Evolutionary conservation across 495 filamentous ascomycete genomes (phyloP), one percentile per base, ranked within the genome.

Genomic region (Xylaria acuta): DNA sequence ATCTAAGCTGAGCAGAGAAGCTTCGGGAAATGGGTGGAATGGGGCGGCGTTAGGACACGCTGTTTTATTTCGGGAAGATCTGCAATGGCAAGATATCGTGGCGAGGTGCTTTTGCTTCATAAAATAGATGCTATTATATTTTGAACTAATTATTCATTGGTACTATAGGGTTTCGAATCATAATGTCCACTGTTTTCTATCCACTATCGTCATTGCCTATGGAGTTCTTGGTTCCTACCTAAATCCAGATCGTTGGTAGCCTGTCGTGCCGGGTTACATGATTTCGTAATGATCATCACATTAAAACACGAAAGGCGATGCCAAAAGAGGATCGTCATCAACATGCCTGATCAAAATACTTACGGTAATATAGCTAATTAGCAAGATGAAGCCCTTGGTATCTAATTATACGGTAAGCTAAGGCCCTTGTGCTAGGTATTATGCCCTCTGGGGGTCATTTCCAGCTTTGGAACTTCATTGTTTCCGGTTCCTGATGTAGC

Each of bases 201-300:
- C 5, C 22, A 22, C 16, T 38, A 64, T 64, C 38, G 38, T 43
- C 60, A 64, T 64, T 40, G 4, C 38, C 38, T 43, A 43, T 25
- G 58, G 34, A n/a, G 58, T 18, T 22, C 58, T 60, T 60, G 8
- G 9, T 9, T 14, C 7, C 18, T 32, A 59, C 18, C 30, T 5
- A 18, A 36, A 34, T 20, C 11, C 56, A n/a, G 20, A 32, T 32
- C 53, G 7, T 36, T 59, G 30, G 32, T 20, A 36, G 20, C 38
- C 58, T 38, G 7, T 38, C 58, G 20, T 22, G 58, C 32, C 11
- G 20, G 58, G 58, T 9, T 64, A 64, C 32, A 32, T 41, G n/a
- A 67, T 67, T 8, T 22, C 27, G 43, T 34, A 67, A 56, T 67
- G 47, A 67, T 67, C 65, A 43, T 56, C 65, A 67, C 65, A 41